Conservation (phyloP, 2,329 filamentous ascomycete species). For the Coniochaeta sp. region DNA sequence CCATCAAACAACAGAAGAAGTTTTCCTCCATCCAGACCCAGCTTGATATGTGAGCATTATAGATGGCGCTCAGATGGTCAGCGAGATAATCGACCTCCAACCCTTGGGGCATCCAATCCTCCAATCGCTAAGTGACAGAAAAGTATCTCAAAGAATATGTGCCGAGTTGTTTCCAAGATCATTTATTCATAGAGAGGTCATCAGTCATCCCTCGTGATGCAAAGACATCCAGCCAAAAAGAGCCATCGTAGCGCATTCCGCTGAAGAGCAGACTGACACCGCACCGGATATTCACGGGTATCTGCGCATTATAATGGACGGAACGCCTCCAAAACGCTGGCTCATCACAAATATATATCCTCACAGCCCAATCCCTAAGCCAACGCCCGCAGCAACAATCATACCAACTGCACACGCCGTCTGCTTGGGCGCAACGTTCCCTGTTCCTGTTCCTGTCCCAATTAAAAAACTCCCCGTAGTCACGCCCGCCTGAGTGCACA, state of each 20-base stretch:
- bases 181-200: not conserved
- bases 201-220: not conserved
- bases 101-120: too few relatives aligned
- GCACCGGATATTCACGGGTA: not conserved
- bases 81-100: too few relatives aligned
- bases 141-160: not conserved
- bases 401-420: not conserved
- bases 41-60: too few relatives aligned
- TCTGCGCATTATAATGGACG: not conserved
- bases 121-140: too few relatives aligned
- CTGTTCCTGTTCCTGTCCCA: constrained; percentile 12
- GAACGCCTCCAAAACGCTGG: not conserved
- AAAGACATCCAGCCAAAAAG: not conserved
- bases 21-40: too few relatives aligned
- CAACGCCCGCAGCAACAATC: not conserved
- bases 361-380: not conserved
- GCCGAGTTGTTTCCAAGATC: not conserved
- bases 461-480: constrained; percentile 16
- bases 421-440: constrained; percentile 11
- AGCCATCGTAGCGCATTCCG: not conserved
- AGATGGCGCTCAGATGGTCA: too few relatives aligned
- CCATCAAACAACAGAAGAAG: too few relatives aligned
- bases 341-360: not conserved
- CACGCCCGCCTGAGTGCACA: constrained; percentile 27
- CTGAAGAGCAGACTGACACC: not conserved